Base-by-base conservation (phyloP, 768 basidiomycete genomes). In the Crassisporium funariophilum region DNA sequence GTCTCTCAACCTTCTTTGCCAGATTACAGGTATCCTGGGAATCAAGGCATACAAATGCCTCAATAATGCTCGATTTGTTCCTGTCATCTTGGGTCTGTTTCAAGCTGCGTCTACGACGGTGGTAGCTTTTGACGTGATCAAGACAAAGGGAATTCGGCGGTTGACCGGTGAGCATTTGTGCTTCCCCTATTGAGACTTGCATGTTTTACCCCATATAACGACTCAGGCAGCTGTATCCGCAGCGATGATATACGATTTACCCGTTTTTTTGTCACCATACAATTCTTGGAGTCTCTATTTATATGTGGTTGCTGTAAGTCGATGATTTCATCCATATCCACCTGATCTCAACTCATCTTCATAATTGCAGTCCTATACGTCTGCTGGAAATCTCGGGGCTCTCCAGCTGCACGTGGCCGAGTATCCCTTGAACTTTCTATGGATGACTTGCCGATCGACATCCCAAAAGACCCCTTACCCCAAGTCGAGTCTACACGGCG, bases 31-130 rank as follows among this genome's bases (percentile, higher is more conserved):
- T 22, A 78, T 85, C 22, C 68, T 83, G 24, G 84, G 84, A 11
- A 67, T 79, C 55, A 87, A 87, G 59, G 82, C 79, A 6, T 86
- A 85, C 54, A 77, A 76, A 55, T 86, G 83, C 55, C 64, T 85
- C 51, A 75, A 81, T 59, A 76, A 78, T 47, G 76, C 81, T n/a
- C 71, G 71, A n/a, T 52, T 80, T 44, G 74, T 87, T 42, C 67
- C 79, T 11, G 51, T 69, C 16, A 56, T 72, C 13, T 57, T 84
- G 33, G 56, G 57, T 3, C 37, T 74, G 12, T 69, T 83, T 16
- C 75, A 76, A 46, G 54, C 64, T 17, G 69, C 72, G 17, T 74
- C 76, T 11, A 57, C 71, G 2, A 64, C 62, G 4, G 53, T 81
- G 4, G 69, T 78, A 11, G 56, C 69, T 16, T 44, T 79, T 19